Base-by-base conservation (phyloP, 106 monocot species). In the Gastrodia elata region DNA sequence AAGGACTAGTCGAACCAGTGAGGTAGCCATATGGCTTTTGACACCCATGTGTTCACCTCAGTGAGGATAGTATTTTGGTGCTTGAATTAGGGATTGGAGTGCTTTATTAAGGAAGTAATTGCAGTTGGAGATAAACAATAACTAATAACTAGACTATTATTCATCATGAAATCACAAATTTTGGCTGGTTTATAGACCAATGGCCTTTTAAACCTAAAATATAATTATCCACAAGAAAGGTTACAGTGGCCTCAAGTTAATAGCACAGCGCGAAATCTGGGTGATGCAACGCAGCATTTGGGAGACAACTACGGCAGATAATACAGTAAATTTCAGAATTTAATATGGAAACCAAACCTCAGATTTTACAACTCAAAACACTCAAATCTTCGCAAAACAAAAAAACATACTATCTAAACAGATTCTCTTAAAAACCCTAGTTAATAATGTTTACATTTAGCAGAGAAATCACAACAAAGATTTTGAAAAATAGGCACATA, bases 401-500 rank as follows among this genome's bases (percentile, higher is more conserved):
- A n/a, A n/a, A n/a, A n/a, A n/a, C n/a, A n/a, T n/a, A n/a, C n/a
- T n/a, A n/a, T n/a, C n/a, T n/a, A n/a, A n/a, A n/a, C n/a, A n/a
- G n/a, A n/a, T n/a, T n/a, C n/a, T n/a, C n/a, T n/a, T n/a, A n/a
- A n/a, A n/a, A n/a, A n/a, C n/a, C n/a, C n/a, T n/a, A 2, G 32
- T 58, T 26, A 28, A 58, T 26, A 58, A 28, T 25, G 3, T 8
- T 26, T 25, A 8, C 6, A 26, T 61, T 61, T 61, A 10, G 30
- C 61, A 33, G 9, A 61, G 30, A 30, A 32, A 61, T 61, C 27
- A 61, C 14, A 30, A 14, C 61, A 61, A 8, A 61, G 61, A 61
- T 27, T 61, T 68, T 68, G 35, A 69, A 26, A 40, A 69, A 2
- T 20, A 55, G 49, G 48, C 11, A 30, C 74, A 25, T 86, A 95